phyloP scores from a whole-genome alignment of 176 grass and related monocot genomes.

The Poa annua region DNA sequence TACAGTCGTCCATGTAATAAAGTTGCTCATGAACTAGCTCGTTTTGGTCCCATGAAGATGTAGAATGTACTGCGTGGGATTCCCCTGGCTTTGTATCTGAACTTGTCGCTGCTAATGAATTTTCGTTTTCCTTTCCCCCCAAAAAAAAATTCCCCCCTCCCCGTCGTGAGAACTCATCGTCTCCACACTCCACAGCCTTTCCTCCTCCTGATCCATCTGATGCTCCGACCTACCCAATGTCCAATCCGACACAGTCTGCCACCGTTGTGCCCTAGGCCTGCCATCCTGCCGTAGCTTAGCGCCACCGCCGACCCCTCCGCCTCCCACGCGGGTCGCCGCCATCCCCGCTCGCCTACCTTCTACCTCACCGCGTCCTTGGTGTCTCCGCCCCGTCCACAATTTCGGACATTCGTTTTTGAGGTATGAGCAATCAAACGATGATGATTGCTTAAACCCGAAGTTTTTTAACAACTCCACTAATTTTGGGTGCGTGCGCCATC shows the following conservation, averaged over 20 bases:
- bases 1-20: no score
- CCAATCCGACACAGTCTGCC: background rate
- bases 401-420: background rate
- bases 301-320: background rate
- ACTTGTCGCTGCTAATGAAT: no score
- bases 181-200: background rate
- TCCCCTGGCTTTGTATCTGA: no score
- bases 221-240: background rate
- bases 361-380: background rate
- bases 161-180: background rate
- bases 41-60: no score
- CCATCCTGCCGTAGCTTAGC: background rate
- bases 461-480: background rate
- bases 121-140: no score
- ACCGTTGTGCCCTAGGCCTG: background rate
- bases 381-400: conserved; percentile 10
- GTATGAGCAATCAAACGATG: background rate
- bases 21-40: no score
- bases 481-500: background rate
- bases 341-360: background rate
- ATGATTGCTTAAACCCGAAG: background rate
- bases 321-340: background rate
- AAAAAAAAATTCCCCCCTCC: background rate
- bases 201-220: background rate
- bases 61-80: no score